A percentile compares a stretch with the other conserved stretches of the same genome.
phyloP scores from a whole-genome alignment of 2,329 filamentous ascomycete species.

The Penicillium sp. region DNA sequence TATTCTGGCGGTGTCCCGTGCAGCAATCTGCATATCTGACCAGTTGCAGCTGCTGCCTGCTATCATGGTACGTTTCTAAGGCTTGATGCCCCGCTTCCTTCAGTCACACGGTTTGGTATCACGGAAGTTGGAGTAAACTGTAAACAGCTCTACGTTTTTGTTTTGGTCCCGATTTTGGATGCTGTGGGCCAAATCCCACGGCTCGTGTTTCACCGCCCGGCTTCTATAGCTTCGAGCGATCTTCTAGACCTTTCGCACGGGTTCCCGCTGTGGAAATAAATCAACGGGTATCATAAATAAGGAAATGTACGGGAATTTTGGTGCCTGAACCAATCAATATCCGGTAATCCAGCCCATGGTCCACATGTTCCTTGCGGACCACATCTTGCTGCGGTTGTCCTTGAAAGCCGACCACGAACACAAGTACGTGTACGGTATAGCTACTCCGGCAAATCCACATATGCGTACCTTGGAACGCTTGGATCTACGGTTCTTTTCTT shows the following conservation, averaged over 20 bases:
- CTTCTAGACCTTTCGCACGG: constrained; percentile 12
- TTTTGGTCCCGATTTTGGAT: background rate
- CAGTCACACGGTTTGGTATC: background rate
- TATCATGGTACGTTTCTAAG: constrained; percentile 11
- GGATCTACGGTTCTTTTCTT: background rate
- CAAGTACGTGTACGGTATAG: background rate
- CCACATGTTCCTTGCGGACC: constrained; percentile 13
- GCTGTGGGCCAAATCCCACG: constrained; percentile 12
- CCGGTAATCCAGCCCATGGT: background rate
- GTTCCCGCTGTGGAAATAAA: background rate
- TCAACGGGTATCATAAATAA: background rate
- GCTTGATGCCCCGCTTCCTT: background rate
- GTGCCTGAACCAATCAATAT: background rate
- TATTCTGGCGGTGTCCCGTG: background rate
- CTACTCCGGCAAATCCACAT: background rate
- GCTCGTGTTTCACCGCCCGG: constrained; percentile 6
- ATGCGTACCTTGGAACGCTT: background rate
- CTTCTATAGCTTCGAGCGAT: constrained; percentile 7
- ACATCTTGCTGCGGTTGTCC: constrained; percentile 11
- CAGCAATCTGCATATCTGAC: background rate
- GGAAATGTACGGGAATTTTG: background rate
- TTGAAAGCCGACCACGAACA: background rate
- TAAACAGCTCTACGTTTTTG: background rate
- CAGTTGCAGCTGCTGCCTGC: background rate
- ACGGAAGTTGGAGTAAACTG: background rate